Conservation (phyloP, 225 moss, liverwort and hornwort species). For the Pleurozium schreberi region DNA sequence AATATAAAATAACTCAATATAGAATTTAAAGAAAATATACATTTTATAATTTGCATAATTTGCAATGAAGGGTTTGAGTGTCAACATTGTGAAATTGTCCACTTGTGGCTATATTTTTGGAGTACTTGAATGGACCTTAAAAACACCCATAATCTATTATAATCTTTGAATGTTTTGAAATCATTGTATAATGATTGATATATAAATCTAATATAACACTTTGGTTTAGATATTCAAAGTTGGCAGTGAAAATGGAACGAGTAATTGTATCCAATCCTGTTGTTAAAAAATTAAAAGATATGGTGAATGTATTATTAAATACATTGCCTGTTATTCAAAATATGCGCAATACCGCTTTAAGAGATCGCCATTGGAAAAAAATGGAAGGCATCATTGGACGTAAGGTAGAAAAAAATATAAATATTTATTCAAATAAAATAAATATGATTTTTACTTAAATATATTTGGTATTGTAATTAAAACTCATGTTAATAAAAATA, state of each 20-base stretch:
- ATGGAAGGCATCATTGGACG: slow-evolving; percentile 65
- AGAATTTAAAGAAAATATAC: accelerated
- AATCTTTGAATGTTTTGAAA: not conserved
- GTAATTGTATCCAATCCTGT: slow-evolving; percentile 55
- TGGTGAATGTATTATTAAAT: slow-evolving; percentile 38
- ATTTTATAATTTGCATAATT: too few relatives aligned
- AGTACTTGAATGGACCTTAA: too few relatives aligned
- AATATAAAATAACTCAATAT: too few relatives aligned
- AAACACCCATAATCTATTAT: too few relatives aligned
- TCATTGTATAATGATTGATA: not conserved
- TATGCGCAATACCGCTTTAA: slow-evolving; percentile 62
- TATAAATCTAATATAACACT: not conserved
- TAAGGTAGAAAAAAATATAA: not conserved
- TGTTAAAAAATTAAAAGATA: slow-evolving; percentile 48
- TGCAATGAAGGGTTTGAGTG: not conserved
- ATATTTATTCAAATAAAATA: not conserved
- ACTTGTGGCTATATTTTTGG: too few relatives aligned
- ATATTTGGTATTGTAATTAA: too few relatives aligned
- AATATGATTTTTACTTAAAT: too few relatives aligned
- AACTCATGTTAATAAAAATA: accelerated
- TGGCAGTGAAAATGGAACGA: slow-evolving; percentile 59
- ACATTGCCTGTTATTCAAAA: slow-evolving; percentile 80
- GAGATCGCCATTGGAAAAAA: slow-evolving; percentile 92
- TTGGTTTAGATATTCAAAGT: slow-evolving; percentile 57
- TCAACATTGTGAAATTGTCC: not conserved